Evolutionary conservation across 192 early-diverging fungal species (phyloP), one percentile per base, ranked within the genome.

Genomic region (Coemansia sp.): DNA sequence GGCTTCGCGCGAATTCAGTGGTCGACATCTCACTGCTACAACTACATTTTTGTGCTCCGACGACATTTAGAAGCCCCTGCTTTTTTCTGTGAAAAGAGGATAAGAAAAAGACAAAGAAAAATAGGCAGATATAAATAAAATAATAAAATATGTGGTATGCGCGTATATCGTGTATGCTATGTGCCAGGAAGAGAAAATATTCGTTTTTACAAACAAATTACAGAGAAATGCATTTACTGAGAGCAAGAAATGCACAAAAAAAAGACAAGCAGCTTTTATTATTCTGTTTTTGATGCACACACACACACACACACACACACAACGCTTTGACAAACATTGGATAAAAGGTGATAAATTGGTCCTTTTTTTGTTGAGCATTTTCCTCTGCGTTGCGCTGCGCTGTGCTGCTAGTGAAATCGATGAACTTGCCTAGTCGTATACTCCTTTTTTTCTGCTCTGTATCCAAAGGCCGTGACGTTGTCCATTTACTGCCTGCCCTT

Each of bases 1-100:
- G 38, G 81, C 61, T 66, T 93, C 92, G 83, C 90, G 85, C 41
- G 86, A 54, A 78, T 93, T 93, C 45, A 93, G 75, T 41, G 92
- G 92, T 61, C 92, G 85, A 83, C 92, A 93, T 66, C 92, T 86
- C 33, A 93, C 92, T 12, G 90, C 92, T 34, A 93, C 92, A 3
- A 83, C 81, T 35, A 83, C 76, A 68, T 83, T 83, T 38, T 76
- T 75, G 36, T 75, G 61, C 34, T 81, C 79, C 4, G 71, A 17
- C 65, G 71, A 34, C 58, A 60, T 60, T 60, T 60, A 37, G 34
- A 56, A 22, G 18, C 54, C 54, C 20, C 18, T 22, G 20, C 0
- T 22, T 15, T 56, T 5, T 15, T 56, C 8, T 5, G 5, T 5
- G 15, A 20, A 22, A 15, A 2, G 32, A 56, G 18, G 3, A 6